Evolutionary conservation across 116 monocot genomes (phyloP), one percentile per base, ranked within the genome.

Genomic region (Iris pallida): DNA sequence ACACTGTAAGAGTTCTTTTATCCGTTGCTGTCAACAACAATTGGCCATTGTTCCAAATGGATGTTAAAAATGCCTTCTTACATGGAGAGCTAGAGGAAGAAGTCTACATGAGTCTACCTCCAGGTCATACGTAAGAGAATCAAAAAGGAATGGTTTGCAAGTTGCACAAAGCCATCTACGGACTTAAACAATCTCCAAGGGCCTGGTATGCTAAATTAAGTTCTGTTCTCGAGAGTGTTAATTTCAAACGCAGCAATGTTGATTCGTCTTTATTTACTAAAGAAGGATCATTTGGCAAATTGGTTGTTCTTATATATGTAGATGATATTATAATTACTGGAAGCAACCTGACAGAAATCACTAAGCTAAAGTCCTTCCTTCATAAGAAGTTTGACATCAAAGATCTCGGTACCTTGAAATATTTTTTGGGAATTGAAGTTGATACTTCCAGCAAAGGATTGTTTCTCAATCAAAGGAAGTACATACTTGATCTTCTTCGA

Each of bases 391-490:
- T 45, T 16, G 5, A 13, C 7, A 64, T 17, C 0, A 64, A 64
- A 5, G 14, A 45, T 45, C 2, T 64, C 1, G 45, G 45, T 1
- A 1, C 11, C 3, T 16, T 64, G 13, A 4, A 15, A 2, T 44
- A 47, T 64, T 64, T 64, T 64, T 15, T 64, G 0, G 64, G 12
- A 1, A 64, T 64, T 46, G 45, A 64, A 16, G 64, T 64, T 2
- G 15, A 5, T 7, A 42, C 7, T 1, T 46, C 64, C 6, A 4
- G 0, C 2, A 6, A n/a, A 0, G 7, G 16, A 17, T 13, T 16
- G 45, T 42, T 41, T 62, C 3, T 62, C 6, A 30, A 6, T 41
- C 30, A 62, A 17, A 64, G 45, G 15, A 64, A 64, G 6, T 64
- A 64, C 17, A 9, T 47, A 7, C 5, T 64, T 12, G 64, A 64